Evolutionary conservation across 495 filamentous ascomycete species (phyloP).

Genomic region (Aspergillus biplanus): DNA sequence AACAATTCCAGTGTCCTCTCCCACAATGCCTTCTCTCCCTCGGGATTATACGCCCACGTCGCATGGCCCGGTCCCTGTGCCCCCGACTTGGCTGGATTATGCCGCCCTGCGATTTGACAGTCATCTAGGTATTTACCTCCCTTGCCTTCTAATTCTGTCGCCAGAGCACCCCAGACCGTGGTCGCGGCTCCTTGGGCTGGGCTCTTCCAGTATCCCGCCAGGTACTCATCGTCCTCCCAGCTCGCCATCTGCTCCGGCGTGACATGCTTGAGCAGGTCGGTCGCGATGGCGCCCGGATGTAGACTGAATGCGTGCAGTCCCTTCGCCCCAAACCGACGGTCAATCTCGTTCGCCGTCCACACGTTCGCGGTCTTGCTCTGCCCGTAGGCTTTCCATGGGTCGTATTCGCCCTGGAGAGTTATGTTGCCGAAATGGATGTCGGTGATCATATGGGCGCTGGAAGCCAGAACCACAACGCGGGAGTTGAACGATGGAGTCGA

Average conservation of each 20-base stretch:
- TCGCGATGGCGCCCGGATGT: slow-evolving; percentile 45
- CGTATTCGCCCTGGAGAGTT: slow-evolving; percentile 39
- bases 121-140: slow-evolving; percentile 52
- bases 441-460: slow-evolving; percentile 36
- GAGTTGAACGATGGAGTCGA: slow-evolving; percentile 41
- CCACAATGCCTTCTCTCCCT: slow-evolving; percentile 6
- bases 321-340: slow-evolving; percentile 41
- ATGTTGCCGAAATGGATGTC: slow-evolving; percentile 33
- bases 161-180: slow-evolving; percentile 46
- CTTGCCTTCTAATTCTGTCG: slow-evolving; percentile 38
- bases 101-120: slow-evolving; percentile 9
- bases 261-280: slow-evolving; percentile 26
- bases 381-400: slow-evolving; percentile 38
- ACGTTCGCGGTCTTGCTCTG: slow-evolving; percentile 45
- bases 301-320: slow-evolving; percentile 46
- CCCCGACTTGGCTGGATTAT: slow-evolving; percentile 5
- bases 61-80: slow-evolving; percentile 13
- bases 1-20: background rate
- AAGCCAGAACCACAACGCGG: slow-evolving; percentile 48
- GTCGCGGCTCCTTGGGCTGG: slow-evolving; percentile 46
- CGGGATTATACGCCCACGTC: slow-evolving; percentile 12
- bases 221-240: slow-evolving; percentile 22
- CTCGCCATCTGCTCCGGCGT: slow-evolving; percentile 23
- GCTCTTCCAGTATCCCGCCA: slow-evolving; percentile 38
- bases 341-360: slow-evolving; percentile 51